Conservation (phyloP, 2,329 filamentous ascomycete genomes). For the Phyllosticta paracitricarpa region DNA sequence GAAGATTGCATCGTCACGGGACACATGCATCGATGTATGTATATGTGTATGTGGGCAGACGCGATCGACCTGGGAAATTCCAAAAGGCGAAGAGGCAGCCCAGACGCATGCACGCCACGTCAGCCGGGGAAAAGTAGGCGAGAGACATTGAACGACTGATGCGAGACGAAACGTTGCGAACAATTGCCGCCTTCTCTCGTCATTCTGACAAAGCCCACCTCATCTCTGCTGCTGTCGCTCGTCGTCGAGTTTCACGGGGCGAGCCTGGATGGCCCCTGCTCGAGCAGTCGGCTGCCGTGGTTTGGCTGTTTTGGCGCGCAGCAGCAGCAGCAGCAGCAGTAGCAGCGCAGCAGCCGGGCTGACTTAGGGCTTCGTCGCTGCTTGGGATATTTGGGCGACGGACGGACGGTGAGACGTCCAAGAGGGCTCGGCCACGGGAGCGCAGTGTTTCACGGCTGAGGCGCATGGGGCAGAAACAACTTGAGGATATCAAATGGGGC, state of each 20-base stretch:
- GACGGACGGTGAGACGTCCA: background rate
- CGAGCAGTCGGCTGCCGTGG: background rate
- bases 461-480: constrained; percentile 9
- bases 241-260: background rate
- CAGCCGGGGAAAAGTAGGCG: background rate
- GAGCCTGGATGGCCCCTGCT: background rate
- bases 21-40: no score
- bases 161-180: no score
- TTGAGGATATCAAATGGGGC: constrained; percentile 8
- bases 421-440: background rate
- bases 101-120: background rate
- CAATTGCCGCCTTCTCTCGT: background rate
- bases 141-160: background rate
- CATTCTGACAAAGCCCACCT: background rate
- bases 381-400: background rate
- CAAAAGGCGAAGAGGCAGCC: no score
- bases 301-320: background rate
- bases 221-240: background rate
- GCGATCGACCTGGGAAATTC: background rate
- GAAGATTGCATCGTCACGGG: no score
- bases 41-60: no score
- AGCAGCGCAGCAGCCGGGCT: no score
- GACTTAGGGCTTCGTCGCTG: no score
- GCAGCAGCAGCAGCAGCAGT: no score
- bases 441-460: constrained; percentile 11